Percentiles rank a stretch among this genome's conserved stretches.
Conservation (phyloP, 1,139 yeast species). For the Tardiomyces depauwii region DNA sequence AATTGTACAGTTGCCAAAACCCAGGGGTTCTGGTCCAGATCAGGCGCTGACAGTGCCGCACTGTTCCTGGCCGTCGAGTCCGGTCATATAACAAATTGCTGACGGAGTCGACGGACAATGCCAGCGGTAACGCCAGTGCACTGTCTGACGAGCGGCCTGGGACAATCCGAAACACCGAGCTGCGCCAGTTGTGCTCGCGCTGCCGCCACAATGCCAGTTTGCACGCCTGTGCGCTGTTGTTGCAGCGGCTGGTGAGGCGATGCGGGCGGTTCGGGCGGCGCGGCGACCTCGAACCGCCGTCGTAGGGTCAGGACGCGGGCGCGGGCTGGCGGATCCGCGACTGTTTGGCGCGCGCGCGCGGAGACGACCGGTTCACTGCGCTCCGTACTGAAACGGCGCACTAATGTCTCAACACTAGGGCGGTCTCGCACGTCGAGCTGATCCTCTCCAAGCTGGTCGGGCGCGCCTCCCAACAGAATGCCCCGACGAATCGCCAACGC, state of each 20-base stretch:
- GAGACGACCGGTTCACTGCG: constrained; percentile 1
- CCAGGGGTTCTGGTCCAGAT: too few relatives aligned
- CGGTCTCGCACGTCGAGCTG: not conserved
- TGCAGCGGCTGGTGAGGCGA: not conserved
- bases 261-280: not conserved
- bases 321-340: constrained; percentile 4
- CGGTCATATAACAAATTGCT: not conserved
- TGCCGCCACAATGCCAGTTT: not conserved
- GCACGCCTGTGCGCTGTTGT: not conserved
- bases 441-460: not conserved
- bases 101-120: not conserved
- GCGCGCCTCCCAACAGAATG: not conserved
- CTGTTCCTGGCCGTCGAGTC: too few relatives aligned
- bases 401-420: not conserved
- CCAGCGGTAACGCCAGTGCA: not conserved
- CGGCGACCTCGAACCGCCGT: not conserved
- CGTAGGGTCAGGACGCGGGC: constrained; percentile 2
- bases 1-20: too few relatives aligned
- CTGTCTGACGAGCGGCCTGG: not conserved
- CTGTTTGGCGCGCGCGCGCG: constrained; percentile 2
- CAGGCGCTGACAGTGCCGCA: too few relatives aligned
- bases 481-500: not conserved
- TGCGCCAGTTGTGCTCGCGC: not conserved
- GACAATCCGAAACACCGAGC: not conserved
- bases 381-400: not conserved